Base-by-base conservation (phyloP, 2,329 filamentous ascomycete species). In the Metarhizium guizhouense region DNA sequence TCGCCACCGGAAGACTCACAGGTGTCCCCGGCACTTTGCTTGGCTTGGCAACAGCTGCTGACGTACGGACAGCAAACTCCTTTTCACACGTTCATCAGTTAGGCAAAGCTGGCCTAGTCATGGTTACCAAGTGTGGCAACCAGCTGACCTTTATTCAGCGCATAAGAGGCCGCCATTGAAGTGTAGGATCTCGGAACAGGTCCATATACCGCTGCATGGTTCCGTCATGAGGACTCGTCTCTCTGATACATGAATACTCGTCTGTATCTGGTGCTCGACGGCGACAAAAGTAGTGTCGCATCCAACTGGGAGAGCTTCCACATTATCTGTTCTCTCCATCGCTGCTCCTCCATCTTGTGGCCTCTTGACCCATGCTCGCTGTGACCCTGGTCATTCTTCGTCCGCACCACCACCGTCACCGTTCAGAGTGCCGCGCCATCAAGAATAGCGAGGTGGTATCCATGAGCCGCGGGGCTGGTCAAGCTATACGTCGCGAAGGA, bases 181-280 rank as follows among this genome's bases (percentile, higher is more conserved):
- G 32, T 8, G 29, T 16, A 36, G 32, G 34, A 43, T 20, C 47
- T 18, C 14, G 49, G 20, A 40, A n/a, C 30, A 18, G 30, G n/a
- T 51, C 47, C 55, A 51, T 54, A 50, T 51, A 56, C 54, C 53
- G 49, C 59, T 58, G 54, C 60, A 59, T 49, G 56, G 52, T 56
- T 57, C 58, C 53, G 58, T 60, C 58, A 61, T 57, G 57, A 53
- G 29, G 38, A 29, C 43, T 34, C 29, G 30, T 38, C 38, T 14
- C 30, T 54, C 29, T 40, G 4, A 30, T 8, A 25, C 18, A 40
- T 30, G 42, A 30, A 14, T 13, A 20, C 14, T 29, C 30, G 34
- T 25, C 13, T 43, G 29, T 25, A 40, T 18, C 34, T 18, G 32
- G 14, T 34, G 47, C 51, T 47, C 11, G 29, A 50, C 7, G 34